Evolutionary conservation across 805 yeast species (phyloP).

Genomic region (Pichia manshurica): DNA sequence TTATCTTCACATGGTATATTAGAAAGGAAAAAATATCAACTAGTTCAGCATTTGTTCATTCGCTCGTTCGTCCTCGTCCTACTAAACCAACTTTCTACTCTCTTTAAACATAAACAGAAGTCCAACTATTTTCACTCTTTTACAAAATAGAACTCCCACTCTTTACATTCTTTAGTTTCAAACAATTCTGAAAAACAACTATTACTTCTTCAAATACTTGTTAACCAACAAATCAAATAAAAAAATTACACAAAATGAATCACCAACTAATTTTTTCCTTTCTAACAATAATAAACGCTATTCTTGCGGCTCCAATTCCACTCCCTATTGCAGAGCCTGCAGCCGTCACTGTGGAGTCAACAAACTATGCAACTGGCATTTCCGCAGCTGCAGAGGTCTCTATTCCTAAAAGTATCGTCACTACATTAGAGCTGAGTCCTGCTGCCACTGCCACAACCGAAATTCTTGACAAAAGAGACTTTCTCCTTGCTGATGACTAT

Average conservation of each 20-base stretch:
- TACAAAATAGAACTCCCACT: not conserved
- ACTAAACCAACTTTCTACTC: not conserved
- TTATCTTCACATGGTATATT: no score
- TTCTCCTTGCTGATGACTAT: not conserved
- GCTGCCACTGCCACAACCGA: not conserved
- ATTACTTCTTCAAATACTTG: no score
- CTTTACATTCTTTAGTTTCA: constrained; percentile 4
- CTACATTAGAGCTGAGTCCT: not conserved
- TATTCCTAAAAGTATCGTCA: not conserved
- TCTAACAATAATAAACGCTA: constrained; percentile 1
- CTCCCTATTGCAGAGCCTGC: constrained; percentile 19
- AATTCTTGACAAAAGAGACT: not conserved
- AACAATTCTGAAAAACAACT: not conserved
- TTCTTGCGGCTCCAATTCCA: constrained; percentile 16
- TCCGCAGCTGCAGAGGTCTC: constrained; percentile 1
- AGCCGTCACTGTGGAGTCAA: constrained; percentile 27
- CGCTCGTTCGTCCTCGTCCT: not conserved
- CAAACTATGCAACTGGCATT: constrained; percentile 13
- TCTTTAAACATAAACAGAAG: not conserved
- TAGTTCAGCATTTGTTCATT: not conserved
- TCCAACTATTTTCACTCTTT: constrained; percentile 7
- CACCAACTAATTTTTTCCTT: constrained; percentile 5
- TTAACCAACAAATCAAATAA: not conserved
- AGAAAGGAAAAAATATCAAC: not conserved
- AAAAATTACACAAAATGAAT: constrained; percentile 5